These are phyloP conservation scores for Allantophomopsis lycopodina DNA, from an alignment of 2,329 filamentous ascomycete species.

Conservation along the genomic window DNA sequence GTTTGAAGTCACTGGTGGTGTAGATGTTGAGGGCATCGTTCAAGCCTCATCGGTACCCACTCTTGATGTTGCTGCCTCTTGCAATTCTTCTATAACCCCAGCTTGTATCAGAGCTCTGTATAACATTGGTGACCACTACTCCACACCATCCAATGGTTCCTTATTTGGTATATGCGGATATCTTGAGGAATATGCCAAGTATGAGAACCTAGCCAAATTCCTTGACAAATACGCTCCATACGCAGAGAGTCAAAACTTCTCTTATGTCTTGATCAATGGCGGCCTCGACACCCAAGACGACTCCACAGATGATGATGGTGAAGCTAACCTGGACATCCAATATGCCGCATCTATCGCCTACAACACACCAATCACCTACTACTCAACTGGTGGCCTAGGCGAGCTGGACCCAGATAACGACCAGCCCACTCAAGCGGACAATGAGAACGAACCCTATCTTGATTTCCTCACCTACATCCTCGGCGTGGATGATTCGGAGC, in stretches of 20 bases:
- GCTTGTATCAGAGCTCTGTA: constrained; percentile 19
- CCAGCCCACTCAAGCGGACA: constrained; percentile 22
- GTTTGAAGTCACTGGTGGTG: constrained; percentile 2
- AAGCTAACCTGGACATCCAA: constrained; percentile 43
- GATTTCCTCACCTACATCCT: constrained; percentile 43
- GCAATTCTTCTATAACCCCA: constrained; percentile 18
- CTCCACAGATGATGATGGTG: constrained; percentile 27
- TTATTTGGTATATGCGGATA: constrained; percentile 46
- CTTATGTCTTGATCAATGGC: constrained; percentile 17
- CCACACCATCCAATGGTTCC: constrained; percentile 43
- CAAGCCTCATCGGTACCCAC: background rate
- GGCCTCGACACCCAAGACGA: constrained; percentile 32
- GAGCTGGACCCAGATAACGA: constrained; percentile 32
- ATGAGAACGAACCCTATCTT: constrained; percentile 52
- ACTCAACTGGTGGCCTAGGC: constrained; percentile 33
- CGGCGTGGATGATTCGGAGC: constrained; percentile 25
- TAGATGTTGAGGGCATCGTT: background rate
- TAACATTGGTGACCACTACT: constrained; percentile 24
- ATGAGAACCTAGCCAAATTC: constrained; percentile 25
- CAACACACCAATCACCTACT: constrained; percentile 22
- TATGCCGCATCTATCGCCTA: constrained; percentile 35
- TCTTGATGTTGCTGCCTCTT: constrained; percentile 8
- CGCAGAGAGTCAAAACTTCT: constrained; percentile 25
- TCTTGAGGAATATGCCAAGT: constrained; percentile 14
- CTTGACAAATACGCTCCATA: constrained; percentile 28